Evolutionary conservation across 768 basidiomycete genomes (phyloP).

Genomic region (Leccinum subgranulosum): DNA sequence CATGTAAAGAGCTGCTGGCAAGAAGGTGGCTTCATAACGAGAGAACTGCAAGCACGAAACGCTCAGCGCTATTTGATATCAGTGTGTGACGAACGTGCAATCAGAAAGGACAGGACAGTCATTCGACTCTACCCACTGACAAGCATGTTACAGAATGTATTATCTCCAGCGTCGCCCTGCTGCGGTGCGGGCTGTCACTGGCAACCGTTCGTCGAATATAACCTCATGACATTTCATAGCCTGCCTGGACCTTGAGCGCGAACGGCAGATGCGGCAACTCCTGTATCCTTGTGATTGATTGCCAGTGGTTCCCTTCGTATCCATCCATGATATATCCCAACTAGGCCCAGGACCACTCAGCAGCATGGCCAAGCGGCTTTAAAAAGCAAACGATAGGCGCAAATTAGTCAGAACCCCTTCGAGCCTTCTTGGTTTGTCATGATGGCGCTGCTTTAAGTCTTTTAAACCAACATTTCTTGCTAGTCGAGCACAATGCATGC

Average conservation of each 20-base stretch:
- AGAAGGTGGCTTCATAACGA: neutral
- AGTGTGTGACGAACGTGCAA: neutral
- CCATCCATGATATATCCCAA: neutral
- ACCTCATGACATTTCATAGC: conserved; percentile 17
- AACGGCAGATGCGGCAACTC: neutral
- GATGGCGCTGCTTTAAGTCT: neutral
- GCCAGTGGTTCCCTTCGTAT: neutral
- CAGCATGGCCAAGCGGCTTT: neutral
- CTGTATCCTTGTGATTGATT: neutral
- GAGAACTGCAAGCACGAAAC: neutral
- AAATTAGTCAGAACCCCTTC: neutral
- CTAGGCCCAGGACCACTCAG: neutral
- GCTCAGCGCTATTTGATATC: neutral
- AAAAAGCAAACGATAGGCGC: neutral
- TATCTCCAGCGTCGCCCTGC: neutral
- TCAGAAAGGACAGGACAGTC: neutral
- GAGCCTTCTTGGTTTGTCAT: neutral
- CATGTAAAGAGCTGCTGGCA: neutral
- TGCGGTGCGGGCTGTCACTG: neutral
- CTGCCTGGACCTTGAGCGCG: conserved; percentile 10
- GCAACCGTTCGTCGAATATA: neutral
- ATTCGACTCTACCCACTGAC: neutral
- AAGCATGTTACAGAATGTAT: neutral
- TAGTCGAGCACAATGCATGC: too few species aligned
- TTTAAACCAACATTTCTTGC: neutral